Evolutionary conservation across 202 grass and related monocot genomes (phyloP), one percentile per base, ranked within the genome.

Genomic region (Hordeum pubiflorum): DNA sequence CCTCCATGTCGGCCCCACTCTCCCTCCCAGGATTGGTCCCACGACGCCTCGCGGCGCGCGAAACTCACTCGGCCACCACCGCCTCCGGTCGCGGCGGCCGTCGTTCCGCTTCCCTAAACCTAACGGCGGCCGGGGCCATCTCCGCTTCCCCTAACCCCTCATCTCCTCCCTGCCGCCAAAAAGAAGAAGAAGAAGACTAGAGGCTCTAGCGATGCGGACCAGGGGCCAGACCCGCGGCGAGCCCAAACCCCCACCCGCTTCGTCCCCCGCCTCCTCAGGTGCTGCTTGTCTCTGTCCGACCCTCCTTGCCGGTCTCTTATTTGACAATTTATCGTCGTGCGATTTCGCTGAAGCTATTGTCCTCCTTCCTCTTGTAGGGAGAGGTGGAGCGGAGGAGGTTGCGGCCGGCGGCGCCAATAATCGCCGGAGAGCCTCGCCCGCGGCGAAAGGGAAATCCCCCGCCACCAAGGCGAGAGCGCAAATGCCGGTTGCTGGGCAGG

Each of bases 361-460:
- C 14, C 18, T 4, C 14, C 18, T 56, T 76, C 46, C 11, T 33
- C 11, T 7, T 34, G 56, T 3, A 71, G 86, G 55, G 3, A 56
- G 63, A 20, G 74, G 78, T 3, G 60, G 39, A 43, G 65, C 58
- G 44, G 56, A 57, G 17, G 82, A 65, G 20, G 72, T 22, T 15
- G 80, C 21, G 18, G 4, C 61, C 7, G 69, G 29, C 69, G 75
- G 50, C 9, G 9, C 79, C 4, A 43, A 31, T 22, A 43, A 23
- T 22, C 73, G 78, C 36, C 58, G 82, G 66, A 89, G 58, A 56
- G 78, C 83, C 67, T 72, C 87, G 65, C 36, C 37, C 20, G 87
- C 87, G 22, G 73, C 66, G 11, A 89, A 82, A 74, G 74, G 87
- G 78, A 82, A 89, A 38, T 78, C 48, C 4, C 58, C 58, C 10